Conservation (phyloP, 441 rosid genomes). For the Manihot esculenta region DNA sequence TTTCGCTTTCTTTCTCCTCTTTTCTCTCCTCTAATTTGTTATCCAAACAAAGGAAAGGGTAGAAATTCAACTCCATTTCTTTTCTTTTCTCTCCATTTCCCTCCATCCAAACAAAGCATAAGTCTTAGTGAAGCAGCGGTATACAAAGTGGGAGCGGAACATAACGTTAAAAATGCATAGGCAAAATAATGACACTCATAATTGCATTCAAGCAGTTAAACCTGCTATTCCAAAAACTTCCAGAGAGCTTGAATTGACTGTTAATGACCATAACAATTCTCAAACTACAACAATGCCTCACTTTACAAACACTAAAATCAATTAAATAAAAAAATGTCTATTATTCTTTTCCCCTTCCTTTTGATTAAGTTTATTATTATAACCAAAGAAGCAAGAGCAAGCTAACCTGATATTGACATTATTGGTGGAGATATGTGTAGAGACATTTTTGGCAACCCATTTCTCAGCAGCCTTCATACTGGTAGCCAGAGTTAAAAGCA, state of each 20-base stretch:
- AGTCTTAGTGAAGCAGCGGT: conserved; percentile 8
- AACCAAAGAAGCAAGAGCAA: too few species aligned
- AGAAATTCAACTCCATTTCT: too few species aligned
- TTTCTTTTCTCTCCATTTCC: too few species aligned
- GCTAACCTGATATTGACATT: conserved; percentile 81
- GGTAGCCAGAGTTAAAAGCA: conserved; percentile 62
- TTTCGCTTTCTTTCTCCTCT: too few species aligned
- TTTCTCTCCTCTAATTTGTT: too few species aligned
- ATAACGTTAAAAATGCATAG: conserved; percentile 9
- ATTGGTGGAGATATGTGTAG: conserved; percentile 52
- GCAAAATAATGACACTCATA: background rate
- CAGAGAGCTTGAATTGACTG: background rate
- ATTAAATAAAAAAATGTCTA: too few species aligned
- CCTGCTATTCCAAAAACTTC: background rate
- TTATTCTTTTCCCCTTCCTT: too few species aligned
- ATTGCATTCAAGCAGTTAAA: background rate
- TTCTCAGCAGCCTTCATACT: conserved; percentile 78
- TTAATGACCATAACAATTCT: background rate
- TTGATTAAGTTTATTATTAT: too few species aligned
- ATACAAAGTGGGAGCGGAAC: background rate
- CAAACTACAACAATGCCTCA: too few species aligned
- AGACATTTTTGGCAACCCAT: conserved; percentile 85
- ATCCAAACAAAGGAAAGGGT: too few species aligned
- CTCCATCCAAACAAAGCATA: too few species aligned
- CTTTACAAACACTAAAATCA: too few species aligned